Conservation (phyloP, 805 yeast genomes). For the Candida bentonensis region DNA sequence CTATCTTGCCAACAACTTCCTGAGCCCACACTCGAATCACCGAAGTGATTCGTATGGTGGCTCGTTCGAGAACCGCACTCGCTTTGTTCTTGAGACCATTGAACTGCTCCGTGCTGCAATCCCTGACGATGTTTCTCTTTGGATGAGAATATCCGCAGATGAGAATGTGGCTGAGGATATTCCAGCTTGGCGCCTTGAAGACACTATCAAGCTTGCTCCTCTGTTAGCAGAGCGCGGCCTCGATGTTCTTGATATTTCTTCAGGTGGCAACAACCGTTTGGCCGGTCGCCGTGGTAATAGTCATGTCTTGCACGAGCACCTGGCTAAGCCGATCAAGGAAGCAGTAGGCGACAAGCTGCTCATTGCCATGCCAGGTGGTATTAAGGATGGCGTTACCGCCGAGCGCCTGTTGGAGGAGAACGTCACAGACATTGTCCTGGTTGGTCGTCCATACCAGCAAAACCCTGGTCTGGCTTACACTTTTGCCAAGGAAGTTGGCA, state of each 20-base stretch:
- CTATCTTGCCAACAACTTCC: slow-evolving; percentile 35
- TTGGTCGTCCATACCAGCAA: slow-evolving; percentile 31
- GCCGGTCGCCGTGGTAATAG: slow-evolving; percentile 9
- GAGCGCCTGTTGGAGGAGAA: slow-evolving; percentile 25
- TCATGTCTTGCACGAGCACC: slow-evolving; percentile 24
- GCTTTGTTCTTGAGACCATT: slow-evolving; percentile 36
- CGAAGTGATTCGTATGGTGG: slow-evolving; percentile 56
- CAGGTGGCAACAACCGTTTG: slow-evolving; percentile 33
- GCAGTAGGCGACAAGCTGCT: slow-evolving; percentile 28
- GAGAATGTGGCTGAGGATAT: not conserved
- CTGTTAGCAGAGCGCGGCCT: slow-evolving; percentile 20
- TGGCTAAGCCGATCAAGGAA: slow-evolving; percentile 29
- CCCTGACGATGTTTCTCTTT: not conserved
- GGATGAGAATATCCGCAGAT: not conserved
- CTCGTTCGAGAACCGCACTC: slow-evolving; percentile 39
- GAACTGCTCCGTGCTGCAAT: slow-evolving; percentile 36
- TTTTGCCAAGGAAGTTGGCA: slow-evolving; percentile 37
- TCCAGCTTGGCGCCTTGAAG: slow-evolving; percentile 19
- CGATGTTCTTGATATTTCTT: slow-evolving; percentile 39
- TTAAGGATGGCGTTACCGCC: slow-evolving; percentile 24
- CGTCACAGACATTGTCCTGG: slow-evolving; percentile 31
- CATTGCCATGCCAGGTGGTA: slow-evolving; percentile 35
- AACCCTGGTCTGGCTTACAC: slow-evolving; percentile 34
- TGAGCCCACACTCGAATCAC: slow-evolving; percentile 30
- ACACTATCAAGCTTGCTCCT: slow-evolving; percentile 20